phyloP scores from a whole-genome alignment of 192 early-diverging fungal genomes.

The Coemansia sp. region DNA sequence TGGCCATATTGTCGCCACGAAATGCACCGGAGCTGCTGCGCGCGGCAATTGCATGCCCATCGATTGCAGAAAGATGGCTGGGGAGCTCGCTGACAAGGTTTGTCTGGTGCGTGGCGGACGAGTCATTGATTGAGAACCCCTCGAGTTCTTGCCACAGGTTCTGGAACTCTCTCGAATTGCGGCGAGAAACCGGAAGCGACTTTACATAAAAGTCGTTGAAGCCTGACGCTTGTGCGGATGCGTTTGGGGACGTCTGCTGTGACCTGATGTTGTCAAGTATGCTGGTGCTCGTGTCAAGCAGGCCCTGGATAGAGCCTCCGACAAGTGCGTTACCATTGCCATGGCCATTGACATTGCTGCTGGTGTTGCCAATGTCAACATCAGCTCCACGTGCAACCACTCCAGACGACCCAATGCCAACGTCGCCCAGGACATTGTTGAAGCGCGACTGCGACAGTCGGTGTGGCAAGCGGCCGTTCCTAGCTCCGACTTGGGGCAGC shows the following conservation, averaged over 20 bases:
- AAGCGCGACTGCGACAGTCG: slow-evolving; percentile 47
- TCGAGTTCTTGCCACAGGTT: slow-evolving; percentile 54
- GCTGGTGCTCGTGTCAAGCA: slow-evolving; percentile 33
- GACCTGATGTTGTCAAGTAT: slow-evolving; percentile 51
- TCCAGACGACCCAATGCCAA: slow-evolving; percentile 17
- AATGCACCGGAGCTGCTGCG: slow-evolving; percentile 40
- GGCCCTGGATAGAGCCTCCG: slow-evolving; percentile 7
- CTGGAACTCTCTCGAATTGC: slow-evolving; percentile 69
- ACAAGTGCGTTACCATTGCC: slow-evolving; percentile 4
- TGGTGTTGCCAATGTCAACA: not conserved
- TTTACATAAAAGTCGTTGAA: slow-evolving; percentile 53
- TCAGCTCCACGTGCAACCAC: slow-evolving; percentile 12
- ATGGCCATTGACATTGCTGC: slow-evolving; percentile 8
- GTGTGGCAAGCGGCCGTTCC: slow-evolving; percentile 13
- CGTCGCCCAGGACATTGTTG: slow-evolving; percentile 32
- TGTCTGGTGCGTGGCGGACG: slow-evolving; percentile 9
- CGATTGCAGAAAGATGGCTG: slow-evolving; percentile 19
- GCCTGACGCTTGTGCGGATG: slow-evolving; percentile 13
- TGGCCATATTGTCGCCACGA: slow-evolving; percentile 16
- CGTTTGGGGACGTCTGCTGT: slow-evolving; percentile 53
- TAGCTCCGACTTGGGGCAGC: not conserved
- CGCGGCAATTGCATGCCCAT: slow-evolving; percentile 36
- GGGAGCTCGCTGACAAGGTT: slow-evolving; percentile 1
- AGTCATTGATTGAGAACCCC: slow-evolving; percentile 47
- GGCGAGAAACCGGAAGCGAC: slow-evolving; percentile 68